Evolutionary conservation across 164 flowering plant species (phyloP), one percentile per base, ranked within the genome.

Genomic region (Dillenia turbinata): DNA sequence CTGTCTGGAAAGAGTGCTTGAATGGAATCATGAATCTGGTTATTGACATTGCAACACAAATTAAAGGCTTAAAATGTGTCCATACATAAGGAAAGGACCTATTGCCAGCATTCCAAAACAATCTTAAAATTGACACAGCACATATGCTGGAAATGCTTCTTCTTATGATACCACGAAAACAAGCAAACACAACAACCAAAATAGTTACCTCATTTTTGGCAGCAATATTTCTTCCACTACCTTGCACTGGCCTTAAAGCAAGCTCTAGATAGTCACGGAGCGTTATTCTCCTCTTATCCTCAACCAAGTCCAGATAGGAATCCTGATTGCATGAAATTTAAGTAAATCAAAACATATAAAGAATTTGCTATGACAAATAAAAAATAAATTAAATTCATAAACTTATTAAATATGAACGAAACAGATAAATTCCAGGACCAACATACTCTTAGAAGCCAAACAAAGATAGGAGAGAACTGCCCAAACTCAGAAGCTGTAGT

Each of bases 261-360:
- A 92, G 78, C 75, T 95, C 99, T 12, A 95, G 69, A 76, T 95
- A 95, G 77, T 95, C 99, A 73, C 99, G 97, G 5, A 97, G 97
- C 17, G 97, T 90, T 69, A 95, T 95, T 77, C 50, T 84, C 73
- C 83, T 76, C 61, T 88, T 79, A 59, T 92, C 97, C 73, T 95
- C 99, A 13, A 71, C 88, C 64, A 95, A 75, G 57, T 87, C 94
- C 76, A 95, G 75, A 79, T 92, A 95, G 54, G 92, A 95, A 63
- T 95, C 99, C 99, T 95, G 77, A 52, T 73, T 66, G 53, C 49
- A 49, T 47, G 16, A 65, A 64, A 14, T 0, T 63, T 43, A 6
- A 49, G 16, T 46, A 8, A 51, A 12, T 57, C 58, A n/a, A 44
- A 68, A 57, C 26, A 44, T 47, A 43, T 14, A 59, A 60, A 46